Percentiles rank a stretch among this genome's conserved stretches.
Conservation (phyloP, 192 early-diverging fungal genomes). For the Pilaira anomala region DNA sequence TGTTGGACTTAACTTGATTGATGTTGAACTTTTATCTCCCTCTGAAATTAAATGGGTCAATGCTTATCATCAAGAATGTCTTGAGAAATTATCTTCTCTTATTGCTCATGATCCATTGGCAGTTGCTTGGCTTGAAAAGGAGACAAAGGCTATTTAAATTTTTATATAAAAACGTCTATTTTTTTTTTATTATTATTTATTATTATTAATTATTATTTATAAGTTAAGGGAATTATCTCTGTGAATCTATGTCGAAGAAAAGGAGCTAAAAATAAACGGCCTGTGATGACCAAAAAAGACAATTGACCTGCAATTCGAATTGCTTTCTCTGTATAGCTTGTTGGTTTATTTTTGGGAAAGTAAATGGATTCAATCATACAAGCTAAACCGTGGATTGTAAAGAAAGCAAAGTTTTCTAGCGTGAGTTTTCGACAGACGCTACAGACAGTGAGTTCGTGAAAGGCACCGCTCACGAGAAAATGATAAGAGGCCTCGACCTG, state of each 20-base stretch:
- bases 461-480: too few relatives aligned
- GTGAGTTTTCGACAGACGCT: constrained; percentile 5
- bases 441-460: too few relatives aligned
- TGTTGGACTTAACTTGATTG: constrained; percentile 83
- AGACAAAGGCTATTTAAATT: constrained; percentile 68
- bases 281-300: constrained; percentile 1
- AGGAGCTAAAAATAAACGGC: constrained; percentile 9
- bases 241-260: constrained; percentile 11
- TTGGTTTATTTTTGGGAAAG: not conserved
- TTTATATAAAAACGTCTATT: not conserved
- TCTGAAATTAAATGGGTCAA: constrained; percentile 87
- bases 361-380: not conserved
- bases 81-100: constrained; percentile 77
- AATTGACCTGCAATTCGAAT: not conserved
- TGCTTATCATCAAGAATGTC: constrained; percentile 72
- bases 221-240: not conserved
- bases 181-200: too few relatives aligned
- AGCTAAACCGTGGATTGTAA: constrained; percentile 1
- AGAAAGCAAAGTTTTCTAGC: constrained; percentile 7
- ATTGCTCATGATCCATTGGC: constrained; percentile 63
- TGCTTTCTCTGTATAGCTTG: not conserved
- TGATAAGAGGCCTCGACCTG: not conserved
- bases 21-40: constrained; percentile 61
- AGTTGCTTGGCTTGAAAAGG: constrained; percentile 80
- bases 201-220: not conserved